A percentile compares a stretch with the other conserved stretches of the same genome.
Evolutionary conservation across 139 green algal genomes (phyloP).

Genomic region (Closterium sp.): DNA sequence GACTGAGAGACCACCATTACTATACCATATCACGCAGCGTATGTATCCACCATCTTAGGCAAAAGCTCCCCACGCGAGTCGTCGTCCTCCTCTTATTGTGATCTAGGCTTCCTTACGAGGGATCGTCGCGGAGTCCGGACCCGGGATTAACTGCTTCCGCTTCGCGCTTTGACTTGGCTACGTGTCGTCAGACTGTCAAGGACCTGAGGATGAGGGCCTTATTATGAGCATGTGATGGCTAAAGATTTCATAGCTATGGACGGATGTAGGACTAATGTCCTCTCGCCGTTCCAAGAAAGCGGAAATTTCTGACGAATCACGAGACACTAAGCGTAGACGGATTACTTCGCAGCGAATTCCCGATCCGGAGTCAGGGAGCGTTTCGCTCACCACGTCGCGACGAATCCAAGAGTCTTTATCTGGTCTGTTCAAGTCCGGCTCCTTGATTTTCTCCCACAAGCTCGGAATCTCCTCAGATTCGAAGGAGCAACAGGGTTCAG

Average conservation of each 20-base stretch:
- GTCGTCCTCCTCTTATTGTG: too few relatives aligned
- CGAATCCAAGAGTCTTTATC: background rate
- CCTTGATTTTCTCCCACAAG: background rate
- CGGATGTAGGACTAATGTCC: background rate
- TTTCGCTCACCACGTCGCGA: background rate
- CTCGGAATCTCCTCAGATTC: background rate
- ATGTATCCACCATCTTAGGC: too few relatives aligned
- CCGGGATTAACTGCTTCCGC: too few relatives aligned
- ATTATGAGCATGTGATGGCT: background rate
- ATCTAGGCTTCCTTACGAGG: too few relatives aligned
- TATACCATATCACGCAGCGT: too few relatives aligned
- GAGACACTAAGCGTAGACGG: background rate
- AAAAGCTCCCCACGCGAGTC: too few relatives aligned
- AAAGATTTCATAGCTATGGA: background rate
- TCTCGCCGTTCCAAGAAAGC: background rate
- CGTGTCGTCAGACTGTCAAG: too few relatives aligned
- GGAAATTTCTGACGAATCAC: background rate
- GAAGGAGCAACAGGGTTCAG: background rate
- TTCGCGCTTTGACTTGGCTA: too few relatives aligned
- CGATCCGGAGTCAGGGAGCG: background rate
- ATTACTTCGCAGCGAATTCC: background rate
- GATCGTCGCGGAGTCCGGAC: too few relatives aligned
- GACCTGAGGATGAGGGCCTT: background rate
- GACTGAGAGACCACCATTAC: background rate
- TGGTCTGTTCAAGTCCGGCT: background rate